Conservation (phyloP, 1,284 basidiomycete genomes). For the Kalmanozyma brasiliensis region DNA sequence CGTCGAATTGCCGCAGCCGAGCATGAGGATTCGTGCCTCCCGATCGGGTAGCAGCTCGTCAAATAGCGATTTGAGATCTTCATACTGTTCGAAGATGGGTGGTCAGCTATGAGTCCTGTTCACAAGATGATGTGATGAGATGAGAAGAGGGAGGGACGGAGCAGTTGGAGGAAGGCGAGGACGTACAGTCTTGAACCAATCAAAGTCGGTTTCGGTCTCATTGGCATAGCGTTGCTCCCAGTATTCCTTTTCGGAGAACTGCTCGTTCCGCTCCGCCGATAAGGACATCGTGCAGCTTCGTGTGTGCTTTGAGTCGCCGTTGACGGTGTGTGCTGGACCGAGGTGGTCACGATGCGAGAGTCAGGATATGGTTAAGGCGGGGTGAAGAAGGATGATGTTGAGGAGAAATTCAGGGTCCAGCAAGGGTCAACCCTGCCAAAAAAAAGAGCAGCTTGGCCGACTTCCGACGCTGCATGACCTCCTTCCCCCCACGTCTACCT, state of each 20-base stretch:
- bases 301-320: not conserved
- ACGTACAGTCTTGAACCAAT: slow-evolving; percentile 61
- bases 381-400: not conserved
- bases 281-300: slow-evolving; percentile 28
- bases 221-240: slow-evolving; percentile 60
- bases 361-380: no score
- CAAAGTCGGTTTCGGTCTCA: slow-evolving; percentile 49
- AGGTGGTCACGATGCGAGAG: not conserved
- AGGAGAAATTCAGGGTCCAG: slow-evolving; percentile 21
- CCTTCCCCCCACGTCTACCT: not conserved
- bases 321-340: not conserved
- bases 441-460: no score
- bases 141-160: not conserved
- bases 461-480: slow-evolving; percentile 3
- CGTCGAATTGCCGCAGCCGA: slow-evolving; percentile 63
- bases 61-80: slow-evolving; percentile 27
- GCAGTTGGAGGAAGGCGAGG: no score
- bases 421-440: no score
- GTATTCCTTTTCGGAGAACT: slow-evolving; percentile 55
- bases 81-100: not conserved
- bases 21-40: slow-evolving; percentile 56
- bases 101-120: no score
- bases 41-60: slow-evolving; percentile 51
- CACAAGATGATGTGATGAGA: no score
- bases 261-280: slow-evolving; percentile 48